Percentiles rank a stretch among this genome's conserved stretches.
Conservation (phyloP, 2,329 filamentous ascomycete species). For the Phoma sp. region DNA sequence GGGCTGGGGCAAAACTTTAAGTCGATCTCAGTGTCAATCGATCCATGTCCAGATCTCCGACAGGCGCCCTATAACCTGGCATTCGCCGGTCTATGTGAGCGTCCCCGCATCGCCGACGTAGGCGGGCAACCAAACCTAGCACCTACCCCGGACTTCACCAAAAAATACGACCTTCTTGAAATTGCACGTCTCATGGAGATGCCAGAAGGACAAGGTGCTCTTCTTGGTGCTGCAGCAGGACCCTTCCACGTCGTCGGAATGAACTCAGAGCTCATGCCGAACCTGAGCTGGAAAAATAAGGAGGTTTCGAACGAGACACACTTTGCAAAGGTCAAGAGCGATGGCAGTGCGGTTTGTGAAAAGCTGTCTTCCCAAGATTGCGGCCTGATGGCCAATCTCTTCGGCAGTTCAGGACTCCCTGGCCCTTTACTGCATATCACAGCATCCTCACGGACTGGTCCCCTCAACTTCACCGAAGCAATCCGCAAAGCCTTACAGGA, state of each 20-base stretch:
- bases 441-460: constrained; percentile 14
- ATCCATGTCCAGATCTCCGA: constrained; percentile 48
- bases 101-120: constrained; percentile 52
- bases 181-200: constrained; percentile 24
- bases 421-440: constrained; percentile 22
- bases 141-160: constrained; percentile 16
- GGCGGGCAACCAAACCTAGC: constrained; percentile 50
- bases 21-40: constrained; percentile 21
- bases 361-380: constrained; percentile 20
- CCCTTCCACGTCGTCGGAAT: constrained; percentile 22
- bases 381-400: constrained; percentile 27
- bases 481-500: constrained; percentile 18
- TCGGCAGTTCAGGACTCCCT: constrained; percentile 16
- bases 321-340: constrained; percentile 16
- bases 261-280: constrained; percentile 26
- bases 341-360: constrained; percentile 11
- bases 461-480: constrained; percentile 23
- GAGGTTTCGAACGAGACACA: constrained; percentile 12
- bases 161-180: constrained; percentile 14
- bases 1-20: constrained; percentile 3
- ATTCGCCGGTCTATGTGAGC: constrained; percentile 50
- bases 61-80: constrained; percentile 49
- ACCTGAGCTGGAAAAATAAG: constrained; percentile 12
- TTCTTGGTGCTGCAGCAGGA: constrained; percentile 26
- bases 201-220: constrained; percentile 11